Evolutionary conservation across 371 early-diverging fungal genomes (phyloP), one percentile per base, ranked within the genome.

Genomic region (Syncephalastrum contaminatum): DNA sequence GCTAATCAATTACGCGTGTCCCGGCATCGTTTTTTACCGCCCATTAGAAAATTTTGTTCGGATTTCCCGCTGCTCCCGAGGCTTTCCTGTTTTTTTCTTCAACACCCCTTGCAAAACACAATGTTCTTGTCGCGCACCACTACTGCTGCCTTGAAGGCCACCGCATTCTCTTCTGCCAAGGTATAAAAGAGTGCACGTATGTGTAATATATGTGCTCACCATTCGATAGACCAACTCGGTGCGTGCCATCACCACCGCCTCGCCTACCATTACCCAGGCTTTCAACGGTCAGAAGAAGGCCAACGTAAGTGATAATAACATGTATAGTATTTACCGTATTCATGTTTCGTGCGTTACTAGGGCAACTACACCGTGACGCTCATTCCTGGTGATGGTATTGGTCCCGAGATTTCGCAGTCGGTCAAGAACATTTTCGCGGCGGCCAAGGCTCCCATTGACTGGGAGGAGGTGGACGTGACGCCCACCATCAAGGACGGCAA

Each of bases 371-470:
- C 80, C 43, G 97, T 97, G 56, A 96, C 97, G 53, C 77, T 98
- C 58, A 97, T 98, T 65, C 97, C 99, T 41, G 99, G 99, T 64
- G 97, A 98, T 74, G 99, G 99, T 59, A 98, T 98, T 64, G 99
- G 99, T 54, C 99, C 99, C 45, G 99, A 98, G 82, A 98, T 98
- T 60, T 93, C 97, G 43, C 72, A 83, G 50, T 90, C 94, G 13
- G 98, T 98, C 49, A 87, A 92, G 83, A 73, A 87, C 52, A 96
- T 98, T 69, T 98, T 94, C 77, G 78, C 81, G 55, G 97, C 95
- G 45, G 95, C 95, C 63, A 88, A 89, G 72, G 85, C 95, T 40
- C 99, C 99, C 46, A 93, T 98, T 62, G 93, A 91, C 63, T 98
- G 97, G 97, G 99, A 98, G 76, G 83, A 85, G 58, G 97, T 93